Evolutionary conservation across 2,329 filamentous ascomycete species (phyloP).

Genomic region (Aspergillus sp.): DNA sequence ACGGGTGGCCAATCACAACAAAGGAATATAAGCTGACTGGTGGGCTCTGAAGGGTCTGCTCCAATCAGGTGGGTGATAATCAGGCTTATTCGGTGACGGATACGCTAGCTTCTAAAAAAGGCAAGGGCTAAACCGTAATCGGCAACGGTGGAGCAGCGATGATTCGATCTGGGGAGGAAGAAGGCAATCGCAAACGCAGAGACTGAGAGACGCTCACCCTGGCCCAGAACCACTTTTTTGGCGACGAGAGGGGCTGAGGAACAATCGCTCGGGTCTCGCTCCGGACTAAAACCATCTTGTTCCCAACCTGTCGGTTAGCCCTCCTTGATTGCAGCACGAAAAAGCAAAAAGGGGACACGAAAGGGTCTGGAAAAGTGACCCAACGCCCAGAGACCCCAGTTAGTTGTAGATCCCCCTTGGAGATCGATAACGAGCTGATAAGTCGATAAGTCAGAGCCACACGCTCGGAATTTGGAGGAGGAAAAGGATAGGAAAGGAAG

Average conservation of each 20-base stretch:
- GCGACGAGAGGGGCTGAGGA: background rate
- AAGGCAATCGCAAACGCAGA: constrained; percentile 4
- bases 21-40: constrained; percentile 20
- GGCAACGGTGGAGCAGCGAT: constrained; percentile 27
- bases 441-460: constrained; percentile 4
- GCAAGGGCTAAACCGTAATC: constrained; percentile 29
- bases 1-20: constrained; percentile 15
- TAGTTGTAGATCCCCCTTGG: constrained; percentile 23
- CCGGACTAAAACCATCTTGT: constrained; percentile 1
- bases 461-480: constrained; percentile 7
- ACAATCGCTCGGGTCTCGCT: constrained; percentile 1
- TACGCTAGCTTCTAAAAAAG: constrained; percentile 11
- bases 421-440: constrained; percentile 26
- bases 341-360: constrained; percentile 10
- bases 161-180: constrained; percentile 29
- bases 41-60: background rate
- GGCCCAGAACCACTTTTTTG: constrained; percentile 2
- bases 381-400: constrained; percentile 12
- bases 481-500: background rate
- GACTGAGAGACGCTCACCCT: background rate
- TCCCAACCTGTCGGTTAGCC: constrained; percentile 5
- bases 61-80: constrained; percentile 26
- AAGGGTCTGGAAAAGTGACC: constrained; percentile 6
- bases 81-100: constrained; percentile 26
- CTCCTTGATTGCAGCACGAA: constrained; percentile 4